Conservation (phyloP, 257 asterid genomes). For the Solanum microdontum region DNA sequence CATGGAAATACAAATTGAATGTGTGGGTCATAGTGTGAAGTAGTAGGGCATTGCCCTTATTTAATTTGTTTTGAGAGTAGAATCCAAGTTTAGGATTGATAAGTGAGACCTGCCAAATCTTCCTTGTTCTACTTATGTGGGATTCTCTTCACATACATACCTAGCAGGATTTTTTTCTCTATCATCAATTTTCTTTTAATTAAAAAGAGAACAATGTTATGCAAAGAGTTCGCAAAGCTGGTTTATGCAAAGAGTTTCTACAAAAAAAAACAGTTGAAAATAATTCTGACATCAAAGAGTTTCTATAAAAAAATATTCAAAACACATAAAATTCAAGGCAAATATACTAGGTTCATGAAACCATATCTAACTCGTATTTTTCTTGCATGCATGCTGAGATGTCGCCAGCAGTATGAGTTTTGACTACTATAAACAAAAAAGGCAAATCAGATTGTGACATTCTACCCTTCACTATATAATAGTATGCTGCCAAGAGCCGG, state of each 20-base stretch:
- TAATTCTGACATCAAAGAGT: too few relatives aligned
- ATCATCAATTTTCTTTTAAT: neutral
- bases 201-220: neutral
- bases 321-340: too few relatives aligned
- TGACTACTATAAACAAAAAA: neutral
- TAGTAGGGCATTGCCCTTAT: neutral
- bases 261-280: too few relatives aligned
- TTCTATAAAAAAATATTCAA: too few relatives aligned
- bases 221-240: neutral
- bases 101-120: neutral
- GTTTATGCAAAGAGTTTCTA: too few relatives aligned
- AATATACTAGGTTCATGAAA: neutral
- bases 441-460: neutral
- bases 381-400: neutral
- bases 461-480: neutral
- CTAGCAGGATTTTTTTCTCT: neutral
- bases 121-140: neutral
- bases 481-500: neutral
- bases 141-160: neutral
- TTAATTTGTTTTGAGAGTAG: neutral
- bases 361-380: neutral
- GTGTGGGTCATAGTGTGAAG: neutral
- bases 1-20: neutral
- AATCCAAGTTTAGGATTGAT: neutral
- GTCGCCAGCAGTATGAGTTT: neutral